Evolutionary conservation across 2,329 filamentous ascomycete species (phyloP).

Genomic region (Fulvia fulva): DNA sequence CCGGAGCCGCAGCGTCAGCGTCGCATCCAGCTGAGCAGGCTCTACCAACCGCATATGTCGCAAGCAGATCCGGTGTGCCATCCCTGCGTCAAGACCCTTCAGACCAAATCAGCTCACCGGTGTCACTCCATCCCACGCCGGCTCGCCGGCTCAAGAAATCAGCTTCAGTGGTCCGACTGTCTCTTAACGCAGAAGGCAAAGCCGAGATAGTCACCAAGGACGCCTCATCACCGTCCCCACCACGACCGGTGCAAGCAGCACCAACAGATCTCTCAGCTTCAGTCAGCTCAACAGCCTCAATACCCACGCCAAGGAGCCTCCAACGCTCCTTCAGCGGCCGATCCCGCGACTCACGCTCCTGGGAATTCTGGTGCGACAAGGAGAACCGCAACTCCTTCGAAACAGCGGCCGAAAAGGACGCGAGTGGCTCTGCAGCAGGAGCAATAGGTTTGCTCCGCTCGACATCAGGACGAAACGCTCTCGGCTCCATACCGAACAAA

Average conservation of each 20-base stretch:
- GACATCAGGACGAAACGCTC: constrained; percentile 54
- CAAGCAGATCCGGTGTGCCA: constrained; percentile 44
- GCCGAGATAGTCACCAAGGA: constrained; percentile 74
- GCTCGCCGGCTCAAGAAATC: constrained; percentile 26
- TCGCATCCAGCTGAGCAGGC: background rate
- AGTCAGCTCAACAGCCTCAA: constrained; percentile 31
- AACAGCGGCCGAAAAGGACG: constrained; percentile 75
- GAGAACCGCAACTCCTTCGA: constrained; percentile 75
- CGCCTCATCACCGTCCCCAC: constrained; percentile 66
- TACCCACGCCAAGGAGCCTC: constrained; percentile 24
- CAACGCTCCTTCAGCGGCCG: constrained; percentile 58
- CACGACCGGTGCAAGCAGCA: constrained; percentile 35
- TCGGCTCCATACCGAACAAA: constrained; percentile 57
- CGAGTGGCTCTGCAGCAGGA: constrained; percentile 71
- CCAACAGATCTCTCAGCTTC: background rate
- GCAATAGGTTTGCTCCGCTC: constrained; percentile 79
- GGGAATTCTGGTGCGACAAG: constrained; percentile 86
- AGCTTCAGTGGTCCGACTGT: constrained; percentile 64
- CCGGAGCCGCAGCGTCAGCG: background rate
- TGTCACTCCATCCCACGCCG: background rate
- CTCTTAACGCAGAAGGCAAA: constrained; percentile 82
- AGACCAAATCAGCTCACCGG: constrained; percentile 4
- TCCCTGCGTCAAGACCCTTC: constrained; percentile 27
- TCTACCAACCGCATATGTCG: constrained; percentile 36
- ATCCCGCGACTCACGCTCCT: constrained; percentile 81